A percentile compares a stretch with the other conserved stretches of the same genome.
Conservation (phyloP, 2,329 filamentous ascomycete genomes). For the Fusarium sp. region DNA sequence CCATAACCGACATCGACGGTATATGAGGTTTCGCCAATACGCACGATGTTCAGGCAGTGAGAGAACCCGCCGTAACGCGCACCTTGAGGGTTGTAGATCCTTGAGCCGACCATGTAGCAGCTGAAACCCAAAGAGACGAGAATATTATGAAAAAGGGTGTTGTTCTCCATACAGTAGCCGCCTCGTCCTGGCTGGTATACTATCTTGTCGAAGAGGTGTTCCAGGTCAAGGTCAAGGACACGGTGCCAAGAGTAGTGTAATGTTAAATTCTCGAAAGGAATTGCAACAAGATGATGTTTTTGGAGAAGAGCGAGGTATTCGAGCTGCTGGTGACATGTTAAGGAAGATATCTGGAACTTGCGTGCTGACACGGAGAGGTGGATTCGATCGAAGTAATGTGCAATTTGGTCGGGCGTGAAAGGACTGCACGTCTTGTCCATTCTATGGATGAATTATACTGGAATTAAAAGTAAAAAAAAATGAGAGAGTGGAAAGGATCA, state of each 20-base stretch:
- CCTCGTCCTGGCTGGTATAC: constrained; percentile 54
- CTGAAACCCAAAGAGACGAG: constrained; percentile 65
- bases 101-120: constrained; percentile 66
- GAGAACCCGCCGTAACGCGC: constrained; percentile 30
- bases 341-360: too few species aligned
- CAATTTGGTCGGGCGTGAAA: too few species aligned
- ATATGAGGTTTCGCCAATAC: constrained; percentile 63
- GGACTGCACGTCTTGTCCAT: too few species aligned
- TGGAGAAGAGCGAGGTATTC: neutral
- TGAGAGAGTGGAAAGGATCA: too few species aligned
- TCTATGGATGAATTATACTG: too few species aligned
- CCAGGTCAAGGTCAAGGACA: constrained; percentile 55
- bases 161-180: constrained; percentile 68
- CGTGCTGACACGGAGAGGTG: too few species aligned
- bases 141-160: constrained; percentile 62
- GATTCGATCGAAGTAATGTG: too few species aligned
- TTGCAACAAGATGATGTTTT: neutral
- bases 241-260: constrained; percentile 64
- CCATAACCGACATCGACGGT: neutral
- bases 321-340: too few species aligned
- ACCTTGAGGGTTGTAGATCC: constrained; percentile 46
- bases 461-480: too few species aligned
- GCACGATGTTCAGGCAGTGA: constrained; percentile 70
- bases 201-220: constrained; percentile 59
- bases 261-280: constrained; percentile 69